Base-by-base conservation (phyloP, 1,284 basidiomycete species). In the Porodaedalea pini region DNA sequence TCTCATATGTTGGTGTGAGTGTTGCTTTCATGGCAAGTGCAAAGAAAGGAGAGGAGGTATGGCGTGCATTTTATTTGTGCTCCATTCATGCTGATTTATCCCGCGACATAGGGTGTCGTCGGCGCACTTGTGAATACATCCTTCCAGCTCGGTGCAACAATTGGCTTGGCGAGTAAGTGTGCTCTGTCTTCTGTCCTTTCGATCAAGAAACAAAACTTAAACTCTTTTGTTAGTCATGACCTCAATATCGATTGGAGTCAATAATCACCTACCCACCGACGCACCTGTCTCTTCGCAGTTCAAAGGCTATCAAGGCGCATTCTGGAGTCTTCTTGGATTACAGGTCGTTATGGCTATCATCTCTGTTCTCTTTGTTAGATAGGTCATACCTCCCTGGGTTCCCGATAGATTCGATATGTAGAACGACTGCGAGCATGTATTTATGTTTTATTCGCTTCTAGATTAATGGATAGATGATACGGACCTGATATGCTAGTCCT, bases 51-150 rank as follows among this genome's bases (percentile, higher is more conserved):
- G 58, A 62, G n/a, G 61, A 60, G 53, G 57, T 59, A 53, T 15
- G 52, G 19, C 25, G 2, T 21, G 19, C 4, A 17, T 23, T 23
- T 37, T 32, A 10, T 13, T 32, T 11, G 10, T 47, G 29, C 23
- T 25, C 32, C 11, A 32, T 2, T 44, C 25, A 44, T 13, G 8
- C 25, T 4, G n/a, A 54, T 37, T 32, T 21, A 4, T 31, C 23
- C 15, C 21, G n/a, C 47, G 17, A 21, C 43, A 23, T 29, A 61
- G 55, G 61, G 54, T n/a, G 58, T 62, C 5, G 51, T 62, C 11
- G 61, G 61, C 25, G 61, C 54, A 7, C 39, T 62, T 41, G 50
- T 62, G 36, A 60, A 60, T 40, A 62, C 61, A 15, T 54, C 60
- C 31, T 59, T 59, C 41, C 60, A 62, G 49, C 54, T 62, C 5